phyloP scores from a whole-genome alignment of 179 eudicot species.

The Camellia oleifera region DNA sequence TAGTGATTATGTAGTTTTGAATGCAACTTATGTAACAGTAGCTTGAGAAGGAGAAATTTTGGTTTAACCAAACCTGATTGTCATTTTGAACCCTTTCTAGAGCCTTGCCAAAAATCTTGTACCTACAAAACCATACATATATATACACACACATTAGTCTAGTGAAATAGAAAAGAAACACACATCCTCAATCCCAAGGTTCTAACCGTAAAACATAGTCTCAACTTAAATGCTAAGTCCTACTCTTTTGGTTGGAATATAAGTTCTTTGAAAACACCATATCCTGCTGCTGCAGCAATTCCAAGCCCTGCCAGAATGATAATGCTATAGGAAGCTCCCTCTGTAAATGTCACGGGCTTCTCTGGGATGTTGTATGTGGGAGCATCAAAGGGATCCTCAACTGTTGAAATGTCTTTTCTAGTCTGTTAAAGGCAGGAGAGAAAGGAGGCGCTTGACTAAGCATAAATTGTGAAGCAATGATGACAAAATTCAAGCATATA shows the following conservation, averaged over 20 bases:
- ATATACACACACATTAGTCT: not conserved
- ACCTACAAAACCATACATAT: slow-evolving; percentile 33
- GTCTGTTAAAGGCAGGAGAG: slow-evolving; percentile 18
- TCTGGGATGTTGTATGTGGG: slow-evolving; percentile 95
- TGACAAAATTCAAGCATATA: not conserved
- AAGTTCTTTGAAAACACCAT: slow-evolving; percentile 76
- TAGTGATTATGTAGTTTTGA: not conserved
- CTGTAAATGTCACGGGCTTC: slow-evolving; percentile 79
- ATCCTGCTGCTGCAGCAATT: slow-evolving; percentile 66
- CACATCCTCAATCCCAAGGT: not conserved
- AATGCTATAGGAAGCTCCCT: slow-evolving; percentile 69
- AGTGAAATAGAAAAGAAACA: not conserved
- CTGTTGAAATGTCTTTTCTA: slow-evolving; percentile 53
- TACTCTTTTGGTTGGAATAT: slow-evolving; percentile 81
- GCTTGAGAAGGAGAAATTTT: not conserved
- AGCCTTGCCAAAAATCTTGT: slow-evolving; percentile 79
- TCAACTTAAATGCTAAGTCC: slow-evolving; percentile 5
- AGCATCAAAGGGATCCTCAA: slow-evolving; percentile 89
- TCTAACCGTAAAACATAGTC: not conserved
- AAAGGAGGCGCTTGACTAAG: not conserved
- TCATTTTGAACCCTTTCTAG: slow-evolving; percentile 74
- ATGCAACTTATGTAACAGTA: not conserved
- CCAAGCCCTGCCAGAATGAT: slow-evolving; percentile 77
- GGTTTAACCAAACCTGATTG: slow-evolving; percentile 44
- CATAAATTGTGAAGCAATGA: not conserved